phyloP scores from a whole-genome alignment of 1,284 basidiomycete species.

The Puccinia brachypodii region DNA sequence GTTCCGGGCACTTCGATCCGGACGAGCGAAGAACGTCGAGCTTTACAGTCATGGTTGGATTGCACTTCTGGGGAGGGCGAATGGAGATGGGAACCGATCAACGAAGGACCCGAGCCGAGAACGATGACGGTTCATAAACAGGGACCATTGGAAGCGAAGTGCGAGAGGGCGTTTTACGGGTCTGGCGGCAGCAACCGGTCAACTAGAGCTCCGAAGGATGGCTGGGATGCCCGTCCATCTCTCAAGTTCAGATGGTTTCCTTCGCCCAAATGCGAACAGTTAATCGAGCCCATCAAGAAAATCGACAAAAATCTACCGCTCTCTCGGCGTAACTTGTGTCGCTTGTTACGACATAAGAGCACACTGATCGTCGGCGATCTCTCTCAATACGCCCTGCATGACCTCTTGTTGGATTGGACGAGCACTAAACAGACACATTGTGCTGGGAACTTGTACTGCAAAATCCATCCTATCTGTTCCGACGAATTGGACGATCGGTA shows the following conservation, averaged over 20 bases:
- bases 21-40: conserved; percentile 45
- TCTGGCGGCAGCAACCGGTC: neutral
- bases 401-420: conserved; percentile 55
- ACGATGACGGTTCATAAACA: conserved; percentile 55
- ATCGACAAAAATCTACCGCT: neutral
- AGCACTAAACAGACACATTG: conserved; percentile 51
- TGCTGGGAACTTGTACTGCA: conserved; percentile 56
- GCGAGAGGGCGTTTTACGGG: conserved; percentile 55
- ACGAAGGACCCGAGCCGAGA: conserved; percentile 23
- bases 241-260: conserved; percentile 54
- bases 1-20: conserved; percentile 53
- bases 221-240: conserved; percentile 51
- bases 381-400: conserved; percentile 54
- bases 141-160: conserved; percentile 51
- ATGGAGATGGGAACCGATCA: conserved; percentile 52
- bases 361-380: conserved; percentile 54
- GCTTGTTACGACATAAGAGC: conserved; percentile 53
- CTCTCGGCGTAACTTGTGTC: conserved; percentile 51
- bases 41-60: conserved; percentile 53
- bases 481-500: conserved; percentile 46
- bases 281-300: neutral
- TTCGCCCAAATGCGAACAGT: conserved; percentile 48
- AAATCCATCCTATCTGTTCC: conserved; percentile 54
- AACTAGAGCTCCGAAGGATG: neutral
- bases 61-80: conserved; percentile 51